Conservation (phyloP, 2,329 filamentous ascomycete species). For the Aspergillus quadrilineatus region DNA sequence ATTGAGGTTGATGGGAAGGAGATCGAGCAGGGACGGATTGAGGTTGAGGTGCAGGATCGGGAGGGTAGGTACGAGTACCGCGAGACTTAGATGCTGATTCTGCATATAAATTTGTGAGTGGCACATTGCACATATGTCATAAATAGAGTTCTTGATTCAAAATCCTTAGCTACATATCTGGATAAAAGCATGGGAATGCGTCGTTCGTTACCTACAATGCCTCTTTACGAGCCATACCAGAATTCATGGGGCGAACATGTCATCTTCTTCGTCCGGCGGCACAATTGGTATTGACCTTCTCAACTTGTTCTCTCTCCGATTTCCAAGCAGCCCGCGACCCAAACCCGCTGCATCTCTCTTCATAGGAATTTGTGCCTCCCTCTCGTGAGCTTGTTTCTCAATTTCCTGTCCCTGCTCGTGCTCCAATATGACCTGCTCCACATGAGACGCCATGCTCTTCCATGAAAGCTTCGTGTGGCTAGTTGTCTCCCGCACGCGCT, state of each 20-base stretch:
- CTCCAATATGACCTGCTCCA: conserved; percentile 8
- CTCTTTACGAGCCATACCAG: background rate
- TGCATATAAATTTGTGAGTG: background rate
- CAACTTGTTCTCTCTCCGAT: conserved; percentile 13
- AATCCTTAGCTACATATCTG: background rate
- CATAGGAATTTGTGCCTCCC: background rate
- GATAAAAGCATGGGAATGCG: background rate
- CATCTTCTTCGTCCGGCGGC: conserved; percentile 30
- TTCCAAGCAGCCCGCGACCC: background rate
- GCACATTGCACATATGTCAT: conserved; percentile 7
- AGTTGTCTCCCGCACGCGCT: conserved; percentile 23
- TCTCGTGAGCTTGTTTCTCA: background rate
- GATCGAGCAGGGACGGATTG: conserved; percentile 78
- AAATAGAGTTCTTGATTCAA: background rate
- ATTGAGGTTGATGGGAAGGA: conserved; percentile 78
- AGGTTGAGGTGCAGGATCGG: conserved; percentile 78
- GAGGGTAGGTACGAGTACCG: conserved; percentile 73
- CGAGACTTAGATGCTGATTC: conserved; percentile 56
- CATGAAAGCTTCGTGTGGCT: conserved; percentile 30
- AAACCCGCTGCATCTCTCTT: background rate
- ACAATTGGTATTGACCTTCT: conserved; percentile 32
- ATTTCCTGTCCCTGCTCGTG: background rate
- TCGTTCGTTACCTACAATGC: background rate
- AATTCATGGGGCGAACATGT: conserved; percentile 10
- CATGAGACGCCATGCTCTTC: conserved; percentile 14